Conservation (phyloP, 169 alveolate genomes). For the Plasmodium yoelii region DNA sequence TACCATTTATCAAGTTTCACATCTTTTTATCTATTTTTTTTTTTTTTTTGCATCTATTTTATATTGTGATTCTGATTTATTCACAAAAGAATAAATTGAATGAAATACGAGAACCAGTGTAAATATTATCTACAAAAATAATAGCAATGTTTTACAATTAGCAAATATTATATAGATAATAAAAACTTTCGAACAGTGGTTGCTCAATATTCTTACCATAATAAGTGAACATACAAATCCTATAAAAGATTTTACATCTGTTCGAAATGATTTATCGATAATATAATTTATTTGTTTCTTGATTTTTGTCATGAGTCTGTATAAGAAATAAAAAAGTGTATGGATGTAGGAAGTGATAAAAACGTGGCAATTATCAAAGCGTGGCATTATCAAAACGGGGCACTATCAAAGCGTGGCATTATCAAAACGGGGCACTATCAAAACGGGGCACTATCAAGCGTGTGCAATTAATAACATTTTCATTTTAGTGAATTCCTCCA, state of each 20-base stretch:
- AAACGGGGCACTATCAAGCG: too few relatives aligned
- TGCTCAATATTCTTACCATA: slow-evolving; percentile 18
- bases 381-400: too few relatives aligned
- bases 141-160: not conserved
- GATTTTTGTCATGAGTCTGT: slow-evolving; percentile 2
- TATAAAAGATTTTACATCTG: slow-evolving; percentile 28
- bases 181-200: not conserved
- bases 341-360: not conserved
- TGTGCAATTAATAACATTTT: slow-evolving; percentile 5
- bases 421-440: too few relatives aligned
- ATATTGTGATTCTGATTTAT: not conserved
- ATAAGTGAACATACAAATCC: slow-evolving; percentile 46
- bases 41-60: not conserved
- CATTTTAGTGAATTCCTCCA: slow-evolving; percentile 32
- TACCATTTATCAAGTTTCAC: not conserved
- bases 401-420: too few relatives aligned
- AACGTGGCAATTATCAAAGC: not conserved
- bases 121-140: not conserved
- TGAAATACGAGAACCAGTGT: slow-evolving; percentile 29
- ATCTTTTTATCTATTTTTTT: not conserved
- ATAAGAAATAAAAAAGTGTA: not conserved
- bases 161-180: not conserved
- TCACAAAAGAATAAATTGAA: slow-evolving; percentile 5
- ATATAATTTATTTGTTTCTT: slow-evolving; percentile 48
- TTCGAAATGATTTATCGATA: slow-evolving; percentile 38